phyloP scores from a whole-genome alignment of 305 asterid species.

The Rubia peregrina region DNA sequence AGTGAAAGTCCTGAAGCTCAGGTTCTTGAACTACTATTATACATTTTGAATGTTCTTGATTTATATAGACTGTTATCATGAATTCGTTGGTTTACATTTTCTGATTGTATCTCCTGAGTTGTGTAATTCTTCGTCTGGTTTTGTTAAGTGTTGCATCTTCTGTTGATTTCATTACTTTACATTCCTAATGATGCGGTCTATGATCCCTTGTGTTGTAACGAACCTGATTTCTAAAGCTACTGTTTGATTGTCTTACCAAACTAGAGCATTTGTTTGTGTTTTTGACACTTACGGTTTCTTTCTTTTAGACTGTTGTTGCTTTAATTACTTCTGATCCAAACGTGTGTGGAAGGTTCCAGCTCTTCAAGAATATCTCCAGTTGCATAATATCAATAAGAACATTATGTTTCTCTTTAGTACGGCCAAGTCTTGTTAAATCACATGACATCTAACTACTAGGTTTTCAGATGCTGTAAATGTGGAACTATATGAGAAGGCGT shows the following conservation, averaged over 20 bases:
- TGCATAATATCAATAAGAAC: conserved; percentile 43
- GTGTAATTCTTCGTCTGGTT: neutral
- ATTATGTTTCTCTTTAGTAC: neutral
- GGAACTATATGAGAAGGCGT: conserved; percentile 21
- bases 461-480: conserved; percentile 18
- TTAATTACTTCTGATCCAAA: conserved; percentile 69
- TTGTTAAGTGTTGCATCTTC: neutral
- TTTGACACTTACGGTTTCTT: neutral
- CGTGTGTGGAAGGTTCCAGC: conserved; percentile 65
- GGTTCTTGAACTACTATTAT: conserved; percentile 29
- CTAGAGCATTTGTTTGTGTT: neutral
- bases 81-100: neutral
- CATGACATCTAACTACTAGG: neutral
- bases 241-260: neutral
- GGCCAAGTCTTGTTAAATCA: neutral
- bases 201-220: neutral
- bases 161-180: neutral
- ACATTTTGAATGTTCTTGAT: neutral
- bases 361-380: conserved; percentile 51
- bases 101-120: no score
- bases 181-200: neutral
- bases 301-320: conserved; percentile 57
- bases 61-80: neutral
- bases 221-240: neutral
- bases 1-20: conserved; percentile 60